phyloP scores from a whole-genome alignment of 305 asterid species.

The Withania somnifera region DNA sequence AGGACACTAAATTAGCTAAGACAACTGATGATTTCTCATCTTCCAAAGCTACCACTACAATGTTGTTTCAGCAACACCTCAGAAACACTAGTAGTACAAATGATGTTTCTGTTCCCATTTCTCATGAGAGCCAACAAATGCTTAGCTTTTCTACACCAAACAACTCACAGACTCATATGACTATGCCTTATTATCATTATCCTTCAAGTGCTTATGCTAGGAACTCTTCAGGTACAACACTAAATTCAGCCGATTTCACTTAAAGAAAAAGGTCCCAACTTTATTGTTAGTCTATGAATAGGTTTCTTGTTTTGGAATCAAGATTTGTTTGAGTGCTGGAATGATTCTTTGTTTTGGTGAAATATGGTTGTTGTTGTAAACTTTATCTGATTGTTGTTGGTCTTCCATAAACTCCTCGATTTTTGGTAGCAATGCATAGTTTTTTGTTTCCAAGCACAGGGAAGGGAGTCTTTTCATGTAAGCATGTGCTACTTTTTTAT shows the following conservation, averaged over 20 bases:
- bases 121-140: constrained; percentile 42
- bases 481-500: neutral
- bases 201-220: neutral
- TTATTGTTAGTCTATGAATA: neutral
- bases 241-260: neutral
- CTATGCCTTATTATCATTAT: constrained; percentile 25
- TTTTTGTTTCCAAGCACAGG: neutral
- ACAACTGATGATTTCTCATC: constrained; percentile 18
- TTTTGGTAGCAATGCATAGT: neutral
- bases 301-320: constrained; percentile 14
- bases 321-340: neutral
- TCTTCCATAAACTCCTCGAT: neutral
- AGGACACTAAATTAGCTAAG: constrained; percentile 17
- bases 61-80: constrained; percentile 12
- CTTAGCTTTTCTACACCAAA: constrained; percentile 67
- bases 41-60: constrained; percentile 13
- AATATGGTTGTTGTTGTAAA: neutral
- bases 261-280: neutral
- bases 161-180: constrained; percentile 17
- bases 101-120: too few species aligned
- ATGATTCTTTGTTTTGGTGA: neutral
- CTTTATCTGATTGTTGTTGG: neutral
- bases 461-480: constrained; percentile 10
- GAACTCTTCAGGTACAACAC: neutral
- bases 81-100: neutral